Conservation (phyloP, 1,139 yeast genomes). For the Taiozyma sp. region DNA sequence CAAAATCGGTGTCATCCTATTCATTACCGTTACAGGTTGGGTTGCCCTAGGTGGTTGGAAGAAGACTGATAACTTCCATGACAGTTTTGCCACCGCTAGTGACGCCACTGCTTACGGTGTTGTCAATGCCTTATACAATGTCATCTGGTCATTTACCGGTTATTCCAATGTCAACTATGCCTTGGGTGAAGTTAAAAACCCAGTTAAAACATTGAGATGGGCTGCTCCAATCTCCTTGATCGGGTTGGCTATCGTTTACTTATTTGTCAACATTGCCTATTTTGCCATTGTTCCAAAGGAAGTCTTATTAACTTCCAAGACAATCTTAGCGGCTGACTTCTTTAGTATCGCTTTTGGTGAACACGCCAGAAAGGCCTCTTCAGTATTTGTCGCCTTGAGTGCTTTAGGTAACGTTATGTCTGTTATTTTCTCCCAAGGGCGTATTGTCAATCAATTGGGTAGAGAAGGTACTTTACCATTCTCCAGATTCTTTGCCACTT, state of each 20-base stretch:
- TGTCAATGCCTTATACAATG: constrained; percentile 72
- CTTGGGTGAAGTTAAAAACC: constrained; percentile 69
- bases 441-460: constrained; percentile 72
- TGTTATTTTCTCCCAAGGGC: constrained; percentile 72
- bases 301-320: constrained; percentile 54
- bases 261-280: constrained; percentile 66
- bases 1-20: constrained; percentile 60
- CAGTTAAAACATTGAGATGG: constrained; percentile 57
- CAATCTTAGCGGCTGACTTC: constrained; percentile 68
- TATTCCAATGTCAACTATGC: constrained; percentile 80
- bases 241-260: constrained; percentile 54
- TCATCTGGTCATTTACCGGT: constrained; percentile 76
- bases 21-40: constrained; percentile 75
- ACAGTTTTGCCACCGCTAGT: constrained; percentile 53
- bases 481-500: constrained; percentile 48
- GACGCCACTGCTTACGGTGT: constrained; percentile 70
- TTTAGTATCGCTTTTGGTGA: constrained; percentile 71
- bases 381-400: constrained; percentile 69
- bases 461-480: constrained; percentile 69
- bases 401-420: constrained; percentile 76
- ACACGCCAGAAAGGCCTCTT: constrained; percentile 56
- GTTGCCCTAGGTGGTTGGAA: constrained; percentile 72
- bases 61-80: constrained; percentile 52
- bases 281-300: constrained; percentile 71
- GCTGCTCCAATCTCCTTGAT: constrained; percentile 71